These are phyloP conservation scores for Grosmannia serpens DNA, from an alignment of 2,329 filamentous ascomycete genomes.

Conservation along the genomic window DNA sequence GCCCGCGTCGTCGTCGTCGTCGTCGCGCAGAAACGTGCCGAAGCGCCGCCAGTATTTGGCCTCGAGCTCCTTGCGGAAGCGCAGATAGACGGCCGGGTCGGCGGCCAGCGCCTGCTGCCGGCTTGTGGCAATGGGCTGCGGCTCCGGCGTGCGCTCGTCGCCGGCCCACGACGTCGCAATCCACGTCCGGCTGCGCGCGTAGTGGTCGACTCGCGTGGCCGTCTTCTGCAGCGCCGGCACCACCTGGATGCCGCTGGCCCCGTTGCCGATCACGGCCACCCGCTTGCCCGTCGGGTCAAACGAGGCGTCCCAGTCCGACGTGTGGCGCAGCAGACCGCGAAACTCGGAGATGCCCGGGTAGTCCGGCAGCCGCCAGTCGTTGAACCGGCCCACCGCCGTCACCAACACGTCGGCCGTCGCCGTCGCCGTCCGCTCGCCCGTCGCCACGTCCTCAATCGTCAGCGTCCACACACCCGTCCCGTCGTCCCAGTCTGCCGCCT, in stretches of 20 bases:
- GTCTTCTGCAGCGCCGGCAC: constrained; percentile 32
- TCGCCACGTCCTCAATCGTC: constrained; percentile 27
- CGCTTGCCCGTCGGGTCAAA: constrained; percentile 34
- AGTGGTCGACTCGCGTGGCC: constrained; percentile 47
- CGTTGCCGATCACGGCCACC: constrained; percentile 43
- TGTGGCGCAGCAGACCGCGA: constrained; percentile 40
- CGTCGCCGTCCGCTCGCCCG: constrained; percentile 20
- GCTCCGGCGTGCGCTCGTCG: constrained; percentile 39
- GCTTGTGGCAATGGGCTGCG: constrained; percentile 37
- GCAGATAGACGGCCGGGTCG: constrained; percentile 48
- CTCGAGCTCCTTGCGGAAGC: constrained; percentile 45
- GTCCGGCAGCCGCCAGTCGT: constrained; percentile 37
- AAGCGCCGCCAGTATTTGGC: constrained; percentile 52
- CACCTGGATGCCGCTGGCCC: constrained; percentile 43
- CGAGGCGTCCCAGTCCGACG: constrained; percentile 40
- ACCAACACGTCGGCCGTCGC: constrained; percentile 48
- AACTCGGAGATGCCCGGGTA: constrained; percentile 40
- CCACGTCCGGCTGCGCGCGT: constrained; percentile 55
- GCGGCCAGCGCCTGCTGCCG: constrained; percentile 43
- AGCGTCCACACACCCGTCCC: constrained; percentile 43
- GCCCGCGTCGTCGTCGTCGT: constrained; percentile 28
- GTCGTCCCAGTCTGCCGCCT: constrained; percentile 43
- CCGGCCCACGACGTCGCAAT: constrained; percentile 51
- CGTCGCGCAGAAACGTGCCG: constrained; percentile 39
- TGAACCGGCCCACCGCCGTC: constrained; percentile 52